Evolutionary conservation across 2,329 filamentous ascomycete genomes (phyloP).

Genomic region (Macrophomina pseudophaseolina): DNA sequence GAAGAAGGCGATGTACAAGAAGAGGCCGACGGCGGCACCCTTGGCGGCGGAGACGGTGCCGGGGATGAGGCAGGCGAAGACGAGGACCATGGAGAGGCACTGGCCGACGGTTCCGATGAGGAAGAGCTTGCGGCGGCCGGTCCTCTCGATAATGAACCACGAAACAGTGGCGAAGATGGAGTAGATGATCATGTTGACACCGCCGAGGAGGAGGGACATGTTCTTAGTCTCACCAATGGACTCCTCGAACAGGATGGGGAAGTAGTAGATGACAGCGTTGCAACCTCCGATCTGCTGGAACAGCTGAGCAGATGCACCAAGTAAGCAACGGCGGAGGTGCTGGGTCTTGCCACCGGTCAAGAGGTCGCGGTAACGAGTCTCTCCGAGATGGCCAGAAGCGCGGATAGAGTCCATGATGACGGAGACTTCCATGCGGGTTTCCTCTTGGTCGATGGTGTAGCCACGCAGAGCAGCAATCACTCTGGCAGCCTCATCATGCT

Average conservation of each 20-base stretch:
- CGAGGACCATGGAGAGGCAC: constrained; percentile 59
- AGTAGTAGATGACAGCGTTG: constrained; percentile 52
- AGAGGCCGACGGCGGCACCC: constrained; percentile 64
- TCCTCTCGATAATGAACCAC: constrained; percentile 68
- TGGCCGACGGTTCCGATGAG: constrained; percentile 55
- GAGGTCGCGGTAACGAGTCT: constrained; percentile 56
- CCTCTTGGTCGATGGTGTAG: constrained; percentile 55
- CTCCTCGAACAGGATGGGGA: constrained; percentile 47
- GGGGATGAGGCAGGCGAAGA: constrained; percentile 49
- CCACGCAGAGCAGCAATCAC: constrained; percentile 59
- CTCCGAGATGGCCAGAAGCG: constrained; percentile 47
- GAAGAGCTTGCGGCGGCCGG: constrained; percentile 55
- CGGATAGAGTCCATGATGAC: constrained; percentile 65
- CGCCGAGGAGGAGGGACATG: constrained; percentile 50
- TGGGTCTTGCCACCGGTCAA: constrained; percentile 68
- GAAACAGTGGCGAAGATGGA: constrained; percentile 62
- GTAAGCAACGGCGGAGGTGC: constrained; percentile 67
- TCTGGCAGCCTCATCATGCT: constrained; percentile 53
- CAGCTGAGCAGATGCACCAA: constrained; percentile 63
- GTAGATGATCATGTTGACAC: constrained; percentile 62
- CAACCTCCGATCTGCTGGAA: constrained; percentile 66
- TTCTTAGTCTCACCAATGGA: constrained; percentile 57
- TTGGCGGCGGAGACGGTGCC: constrained; percentile 46
- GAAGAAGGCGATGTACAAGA: constrained; percentile 72
- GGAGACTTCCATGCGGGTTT: constrained; percentile 65